phyloP scores from a whole-genome alignment of 2,329 filamentous ascomycete genomes.

The Fusarium sp. region DNA sequence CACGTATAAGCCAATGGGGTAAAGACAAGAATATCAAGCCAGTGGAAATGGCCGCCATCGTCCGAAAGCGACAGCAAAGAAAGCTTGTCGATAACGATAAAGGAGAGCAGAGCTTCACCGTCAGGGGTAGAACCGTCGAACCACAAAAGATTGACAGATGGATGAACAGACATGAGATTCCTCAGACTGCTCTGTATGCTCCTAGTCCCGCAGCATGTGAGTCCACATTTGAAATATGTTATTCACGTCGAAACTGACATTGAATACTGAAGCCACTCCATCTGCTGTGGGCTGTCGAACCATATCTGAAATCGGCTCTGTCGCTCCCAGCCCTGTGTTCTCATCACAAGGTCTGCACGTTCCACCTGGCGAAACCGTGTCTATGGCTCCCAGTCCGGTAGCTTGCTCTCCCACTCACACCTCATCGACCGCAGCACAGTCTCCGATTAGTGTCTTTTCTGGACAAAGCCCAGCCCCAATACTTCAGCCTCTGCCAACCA shows the following conservation, averaged over 20 bases:
- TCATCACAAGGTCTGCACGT: neutral
- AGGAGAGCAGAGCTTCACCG: neutral
- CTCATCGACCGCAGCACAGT: accelerated
- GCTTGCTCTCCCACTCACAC: neutral
- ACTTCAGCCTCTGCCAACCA: accelerated
- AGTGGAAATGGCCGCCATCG: neutral
- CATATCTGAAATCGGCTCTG: neutral
- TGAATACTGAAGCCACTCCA: neutral
- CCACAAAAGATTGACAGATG: slow-evolving; percentile 1
- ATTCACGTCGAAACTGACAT: neutral
- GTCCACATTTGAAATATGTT: accelerated
- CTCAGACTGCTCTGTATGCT: neutral
- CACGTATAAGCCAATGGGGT: neutral
- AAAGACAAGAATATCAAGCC: slow-evolving; percentile 16
- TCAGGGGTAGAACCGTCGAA: neutral
- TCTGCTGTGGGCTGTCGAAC: neutral
- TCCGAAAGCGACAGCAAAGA: neutral
- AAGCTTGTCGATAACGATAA: neutral
- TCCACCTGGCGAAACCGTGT: accelerated
- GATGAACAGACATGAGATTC: neutral
- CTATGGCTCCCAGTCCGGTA: accelerated
- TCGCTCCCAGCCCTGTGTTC: neutral
- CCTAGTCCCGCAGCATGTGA: slow-evolving; percentile 7
- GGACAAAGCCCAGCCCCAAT: neutral
- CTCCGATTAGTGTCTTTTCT: neutral